Conservation (phyloP, 192 early-diverging fungal genomes). For the Thoreauomyces humboldtii region DNA sequence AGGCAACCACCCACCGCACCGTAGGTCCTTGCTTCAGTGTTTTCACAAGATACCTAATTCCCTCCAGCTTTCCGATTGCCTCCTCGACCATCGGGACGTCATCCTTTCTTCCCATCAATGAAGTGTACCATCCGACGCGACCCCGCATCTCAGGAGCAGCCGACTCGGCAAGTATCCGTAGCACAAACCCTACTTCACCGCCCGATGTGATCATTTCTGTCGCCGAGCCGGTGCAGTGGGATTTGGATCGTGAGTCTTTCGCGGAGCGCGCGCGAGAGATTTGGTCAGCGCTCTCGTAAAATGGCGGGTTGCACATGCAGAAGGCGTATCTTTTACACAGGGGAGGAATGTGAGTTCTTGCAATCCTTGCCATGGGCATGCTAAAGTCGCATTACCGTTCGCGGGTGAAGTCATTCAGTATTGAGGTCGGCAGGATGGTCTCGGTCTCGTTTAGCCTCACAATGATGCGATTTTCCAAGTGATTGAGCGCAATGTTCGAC, state of each 20-base stretch:
- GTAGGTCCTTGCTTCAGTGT: slow-evolving; percentile 32
- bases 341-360: too few species aligned
- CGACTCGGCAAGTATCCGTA: slow-evolving; percentile 38
- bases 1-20: slow-evolving; percentile 29
- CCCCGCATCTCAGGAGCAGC: not conserved
- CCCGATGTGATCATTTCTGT: slow-evolving; percentile 79
- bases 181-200: slow-evolving; percentile 75
- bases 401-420: slow-evolving; percentile 1
- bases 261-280: slow-evolving; percentile 41
- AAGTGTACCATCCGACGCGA: slow-evolving; percentile 69
- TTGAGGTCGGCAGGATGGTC: slow-evolving; percentile 18
- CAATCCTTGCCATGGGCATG: too few species aligned
- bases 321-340: slow-evolving; percentile 60
- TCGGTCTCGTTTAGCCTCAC: slow-evolving; percentile 38
- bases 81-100: slow-evolving; percentile 29
- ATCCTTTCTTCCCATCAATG: slow-evolving; percentile 67
- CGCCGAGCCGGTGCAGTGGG: slow-evolving; percentile 54
- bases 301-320: slow-evolving; percentile 92
- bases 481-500: slow-evolving; percentile 65
- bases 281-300: slow-evolving; percentile 65
- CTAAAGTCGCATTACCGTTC: not conserved
- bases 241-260: slow-evolving; percentile 55
- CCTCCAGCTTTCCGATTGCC: slow-evolving; percentile 22
- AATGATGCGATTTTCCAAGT: slow-evolving; percentile 52
- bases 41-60: slow-evolving; percentile 26